Conservation (phyloP, 2,329 filamentous ascomycete genomes). For the Colletotrichum sansevieriae region DNA sequence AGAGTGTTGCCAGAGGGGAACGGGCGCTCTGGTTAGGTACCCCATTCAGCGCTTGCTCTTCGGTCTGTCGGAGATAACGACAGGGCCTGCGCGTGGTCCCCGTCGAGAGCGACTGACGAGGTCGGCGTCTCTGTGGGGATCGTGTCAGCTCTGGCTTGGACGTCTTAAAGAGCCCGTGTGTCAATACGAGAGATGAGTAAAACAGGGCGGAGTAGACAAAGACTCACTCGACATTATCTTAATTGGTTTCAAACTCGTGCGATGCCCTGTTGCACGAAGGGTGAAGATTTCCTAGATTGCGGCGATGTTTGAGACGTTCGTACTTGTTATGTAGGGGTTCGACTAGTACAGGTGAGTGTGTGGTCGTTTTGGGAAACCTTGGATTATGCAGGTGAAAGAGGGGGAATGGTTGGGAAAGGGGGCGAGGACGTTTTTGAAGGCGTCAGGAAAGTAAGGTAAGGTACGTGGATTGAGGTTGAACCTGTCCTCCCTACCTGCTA, state of each 20-base stretch:
- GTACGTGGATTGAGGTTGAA: neutral
- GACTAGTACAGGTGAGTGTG: too few species aligned
- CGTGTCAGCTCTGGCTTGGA: conserved; percentile 27
- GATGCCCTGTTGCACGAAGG: neutral
- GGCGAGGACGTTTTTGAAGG: conserved; percentile 10
- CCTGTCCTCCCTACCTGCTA: too few species aligned
- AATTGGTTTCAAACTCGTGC: neutral
- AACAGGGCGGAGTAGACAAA: neutral
- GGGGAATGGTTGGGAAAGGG: neutral
- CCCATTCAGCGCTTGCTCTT: conserved; percentile 61
- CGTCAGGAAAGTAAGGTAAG: neutral
- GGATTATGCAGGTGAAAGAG: neutral
- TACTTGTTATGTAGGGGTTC: too few species aligned
- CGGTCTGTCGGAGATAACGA: conserved; percentile 48
- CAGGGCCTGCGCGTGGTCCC: conserved; percentile 19
- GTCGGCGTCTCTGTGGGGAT: conserved; percentile 18
- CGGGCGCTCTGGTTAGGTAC: conserved; percentile 46
- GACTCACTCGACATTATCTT: conserved; percentile 29
- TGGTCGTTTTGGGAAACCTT: too few species aligned
- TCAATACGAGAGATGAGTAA: neutral
- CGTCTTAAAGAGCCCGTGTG: conserved; percentile 3
- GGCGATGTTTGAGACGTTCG: too few species aligned
- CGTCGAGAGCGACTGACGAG: conserved; percentile 9
- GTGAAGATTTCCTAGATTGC: too few species aligned
- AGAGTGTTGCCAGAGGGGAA: neutral